Evolutionary conservation across 129 eudicot genomes (phyloP), one percentile per base, ranked within the genome.

Genomic region (Centrapalus pauciflorus): DNA sequence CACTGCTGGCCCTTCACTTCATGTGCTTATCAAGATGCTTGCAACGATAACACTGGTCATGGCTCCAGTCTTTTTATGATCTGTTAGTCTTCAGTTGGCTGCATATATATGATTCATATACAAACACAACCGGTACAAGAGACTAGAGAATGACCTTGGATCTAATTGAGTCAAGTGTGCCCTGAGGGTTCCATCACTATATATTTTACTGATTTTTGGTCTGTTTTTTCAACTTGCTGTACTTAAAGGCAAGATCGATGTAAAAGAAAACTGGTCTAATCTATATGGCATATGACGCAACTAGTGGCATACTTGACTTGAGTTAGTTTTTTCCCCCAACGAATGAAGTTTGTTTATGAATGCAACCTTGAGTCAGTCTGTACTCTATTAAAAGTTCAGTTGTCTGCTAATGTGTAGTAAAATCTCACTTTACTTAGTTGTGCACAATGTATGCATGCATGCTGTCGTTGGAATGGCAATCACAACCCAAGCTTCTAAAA

Each of bases 1-100:
- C 79, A 94, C 99, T 1, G 96, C 99, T 35, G 99, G 99, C 61
- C 99, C 99, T 73, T 94, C 99, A 0, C 75, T 94, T 40, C 96
- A 94, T 66, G 97, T 94, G 16, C 96, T 94, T 17, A 94, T 94
- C 63, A 94, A 94, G 69, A 89, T 94, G 96, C 85, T 94, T 64
- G 99, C 99, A 30, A 89, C 97, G 0, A 89, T 89, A 40, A 89
- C 99, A 24, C 93, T 94, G 23, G 99, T 94, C 34, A 89, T 94
- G 96, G 99, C 99, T 75, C 99, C 99, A 3, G 61, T 94, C 41
- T 94, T 94, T 73, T 90, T 93, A 64, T 93, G 86, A 83, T n/a
- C n/a, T n/a, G n/a, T n/a, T n/a, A n/a, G n/a, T n/a, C 56, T 7
- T 43, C 72, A 29, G 69, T 50, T 5, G 51, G 48, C 49, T 64